A percentile compares a stretch with the other conserved stretches of the same genome.
phyloP scores from a whole-genome alignment of 2,329 filamentous ascomycete genomes.

The Aspergillus uvarum region DNA sequence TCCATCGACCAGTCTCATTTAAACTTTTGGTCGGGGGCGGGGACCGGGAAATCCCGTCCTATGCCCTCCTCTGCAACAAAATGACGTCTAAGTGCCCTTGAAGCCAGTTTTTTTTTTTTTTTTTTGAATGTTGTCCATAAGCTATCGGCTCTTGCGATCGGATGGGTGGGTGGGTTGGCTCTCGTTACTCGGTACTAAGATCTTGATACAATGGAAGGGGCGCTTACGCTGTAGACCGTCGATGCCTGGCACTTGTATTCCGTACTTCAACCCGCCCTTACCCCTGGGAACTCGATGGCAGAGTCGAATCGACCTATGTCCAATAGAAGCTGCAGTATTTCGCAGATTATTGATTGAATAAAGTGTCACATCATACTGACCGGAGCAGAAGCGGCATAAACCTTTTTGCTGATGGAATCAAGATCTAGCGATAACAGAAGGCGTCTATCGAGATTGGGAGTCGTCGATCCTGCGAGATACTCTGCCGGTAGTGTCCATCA shows the following conservation, averaged over 20 bases:
- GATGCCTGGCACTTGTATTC: too few species aligned
- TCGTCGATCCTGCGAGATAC: not conserved
- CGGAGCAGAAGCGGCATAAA: not conserved
- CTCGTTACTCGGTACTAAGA: too few species aligned
- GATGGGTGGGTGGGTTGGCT: too few species aligned
- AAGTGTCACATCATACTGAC: not conserved
- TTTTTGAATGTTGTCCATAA: too few species aligned
- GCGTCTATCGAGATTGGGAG: too few species aligned
- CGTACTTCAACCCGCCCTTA: too few species aligned
- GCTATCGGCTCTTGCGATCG: too few species aligned
- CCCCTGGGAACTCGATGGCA: too few species aligned
- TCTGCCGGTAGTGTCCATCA: not conserved
- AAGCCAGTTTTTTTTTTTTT: too few species aligned
- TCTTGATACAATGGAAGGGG: too few species aligned
- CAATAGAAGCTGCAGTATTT: not conserved
- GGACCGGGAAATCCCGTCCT: slow-evolving; percentile 6
- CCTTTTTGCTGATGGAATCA: not conserved
- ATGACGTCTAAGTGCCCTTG: not conserved
- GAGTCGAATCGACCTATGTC: not conserved
- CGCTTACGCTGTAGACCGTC: too few species aligned
- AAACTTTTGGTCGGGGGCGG: slow-evolving; percentile 1
- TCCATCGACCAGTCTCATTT: not conserved
- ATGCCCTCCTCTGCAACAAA: not conserved
- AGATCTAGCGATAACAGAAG: not conserved
- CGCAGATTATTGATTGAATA: not conserved